Conservation (phyloP, 805 yeast genomes). For the Candida insectalens region DNA sequence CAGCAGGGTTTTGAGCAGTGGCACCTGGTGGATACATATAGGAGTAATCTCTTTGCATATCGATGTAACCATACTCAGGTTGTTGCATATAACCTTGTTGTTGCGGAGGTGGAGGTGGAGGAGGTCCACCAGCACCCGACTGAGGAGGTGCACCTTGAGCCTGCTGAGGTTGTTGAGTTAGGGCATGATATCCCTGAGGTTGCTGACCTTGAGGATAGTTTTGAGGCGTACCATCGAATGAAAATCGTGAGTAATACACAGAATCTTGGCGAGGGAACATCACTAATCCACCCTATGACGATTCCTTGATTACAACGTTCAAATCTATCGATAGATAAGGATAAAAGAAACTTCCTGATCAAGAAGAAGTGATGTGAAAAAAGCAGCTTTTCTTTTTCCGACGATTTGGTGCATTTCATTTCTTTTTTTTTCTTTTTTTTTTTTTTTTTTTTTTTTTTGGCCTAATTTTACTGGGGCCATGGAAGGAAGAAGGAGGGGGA, state of each 20-base stretch:
- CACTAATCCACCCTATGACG: too few species aligned
- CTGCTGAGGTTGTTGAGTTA: too few species aligned
- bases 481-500: neutral
- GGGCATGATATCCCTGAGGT: too few species aligned
- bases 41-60: conserved; percentile 2
- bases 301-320: too few species aligned
- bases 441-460: neutral
- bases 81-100: conserved; percentile 1
- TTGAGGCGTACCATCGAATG: conserved; percentile 13
- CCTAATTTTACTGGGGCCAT: neutral
- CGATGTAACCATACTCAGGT: conserved; percentile 2
- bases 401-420: neutral
- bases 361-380: neutral
- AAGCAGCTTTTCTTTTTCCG: conserved; percentile 1
- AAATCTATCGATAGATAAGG: too few species aligned
- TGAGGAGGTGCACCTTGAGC: too few species aligned
- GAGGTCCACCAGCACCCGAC: too few species aligned
- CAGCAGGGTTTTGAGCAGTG: neutral
- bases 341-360: too few species aligned
- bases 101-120: neutral
- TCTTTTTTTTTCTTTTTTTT: too few species aligned
- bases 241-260: conserved; percentile 20
- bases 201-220: too few species aligned
- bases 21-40: neutral
- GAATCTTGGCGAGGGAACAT: conserved; percentile 21